Percentiles rank a stretch among this genome's conserved stretches.
These are phyloP conservation scores for Leishmania guyanensis DNA, from an alignment of 208 protist genomes.

Conservation along the genomic window DNA sequence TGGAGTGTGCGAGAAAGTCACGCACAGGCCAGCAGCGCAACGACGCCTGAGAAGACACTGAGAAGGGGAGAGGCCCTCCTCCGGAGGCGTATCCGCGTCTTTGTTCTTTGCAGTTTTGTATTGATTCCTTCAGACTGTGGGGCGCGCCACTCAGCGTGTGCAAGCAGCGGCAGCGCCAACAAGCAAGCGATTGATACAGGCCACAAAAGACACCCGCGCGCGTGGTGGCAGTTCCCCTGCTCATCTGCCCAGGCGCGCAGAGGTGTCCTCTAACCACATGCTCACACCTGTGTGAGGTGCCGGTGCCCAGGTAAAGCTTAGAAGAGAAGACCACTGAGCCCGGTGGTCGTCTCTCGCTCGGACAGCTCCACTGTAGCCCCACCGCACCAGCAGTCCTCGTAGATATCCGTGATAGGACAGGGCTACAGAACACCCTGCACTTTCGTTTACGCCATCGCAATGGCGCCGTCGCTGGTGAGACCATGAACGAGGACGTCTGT, in stretches of 20 bases:
- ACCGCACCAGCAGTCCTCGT: conserved; percentile 46
- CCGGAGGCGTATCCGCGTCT: neutral
- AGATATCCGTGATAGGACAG: conserved; percentile 63
- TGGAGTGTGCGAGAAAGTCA: neutral
- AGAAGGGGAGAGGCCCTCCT: neutral
- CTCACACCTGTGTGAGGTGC: neutral
- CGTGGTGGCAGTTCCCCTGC: neutral
- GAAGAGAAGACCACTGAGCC: conserved; percentile 62
- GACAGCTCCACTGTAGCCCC: conserved; percentile 38
- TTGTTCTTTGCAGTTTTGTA: neutral
- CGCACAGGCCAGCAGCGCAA: neutral
- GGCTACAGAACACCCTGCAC: conserved; percentile 63
- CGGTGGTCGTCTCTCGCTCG: conserved; percentile 36
- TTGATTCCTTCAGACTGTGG: neutral
- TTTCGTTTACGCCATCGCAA: conserved; percentile 27
- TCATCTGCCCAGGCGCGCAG: neutral
- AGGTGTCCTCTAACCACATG: neutral
- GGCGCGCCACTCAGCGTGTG: neutral
- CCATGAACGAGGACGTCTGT: conserved; percentile 26
- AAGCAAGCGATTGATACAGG: neutral
- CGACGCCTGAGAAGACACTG: neutral
- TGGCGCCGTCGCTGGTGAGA: conserved; percentile 18
- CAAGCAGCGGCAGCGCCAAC: neutral
- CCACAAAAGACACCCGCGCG: neutral
- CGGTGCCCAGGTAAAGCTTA: conserved; percentile 1